Base-by-base conservation (phyloP, 176 grass and related monocot species). In the Aegilops sharonensis region DNA sequence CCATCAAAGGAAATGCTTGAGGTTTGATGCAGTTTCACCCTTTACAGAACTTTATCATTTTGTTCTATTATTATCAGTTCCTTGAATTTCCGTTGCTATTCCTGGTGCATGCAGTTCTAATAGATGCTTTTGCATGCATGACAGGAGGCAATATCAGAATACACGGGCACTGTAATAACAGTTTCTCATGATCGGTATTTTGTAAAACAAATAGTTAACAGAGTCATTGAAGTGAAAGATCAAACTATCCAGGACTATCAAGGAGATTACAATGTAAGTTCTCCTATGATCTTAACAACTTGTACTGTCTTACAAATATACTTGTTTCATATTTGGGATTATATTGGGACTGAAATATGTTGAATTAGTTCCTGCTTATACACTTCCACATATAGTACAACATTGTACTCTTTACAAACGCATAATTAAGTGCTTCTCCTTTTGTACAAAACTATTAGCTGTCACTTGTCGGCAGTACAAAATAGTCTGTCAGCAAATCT, bases 1-100 rank as follows among this genome's bases (percentile, higher is more conserved):
- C 97, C 97, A 87, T 94, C 97, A 24, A 99, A 99, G 92, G 97
- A 99, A 82, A 99, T 99, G 97, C 92, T 99, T 75, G 97, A 99
- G 89, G 97, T 99, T 71, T 23, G 76, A 74, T 75, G 69, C 35
- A 48, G 27, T 86, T 72, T 27, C 4, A 11, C 71, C 54, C 59
- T 79, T 79, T 65, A 29, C 4, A 83, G 48, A 86, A 40, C 40
- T 63, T 63, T 77, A 48, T 64, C 72, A 77, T 52, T 64, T 70
- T 36, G 31, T 84, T 78, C 74, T 21, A 39, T 76, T 17, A n/a
- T 81, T 45, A n/a, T 24, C 65, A 29, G 18, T 74, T 83, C 27
- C 48, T 64, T 24, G 15, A 64, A 50, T 45, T 59, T 82, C 37
- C 21, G 18, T 77, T 79, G 30, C 17, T 65, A 69, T 84, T 84